Evolutionary conservation across 2,329 filamentous ascomycete genomes (phyloP), one percentile per base, ranked within the genome.

Genomic region (Thermoascus crustaceus): DNA sequence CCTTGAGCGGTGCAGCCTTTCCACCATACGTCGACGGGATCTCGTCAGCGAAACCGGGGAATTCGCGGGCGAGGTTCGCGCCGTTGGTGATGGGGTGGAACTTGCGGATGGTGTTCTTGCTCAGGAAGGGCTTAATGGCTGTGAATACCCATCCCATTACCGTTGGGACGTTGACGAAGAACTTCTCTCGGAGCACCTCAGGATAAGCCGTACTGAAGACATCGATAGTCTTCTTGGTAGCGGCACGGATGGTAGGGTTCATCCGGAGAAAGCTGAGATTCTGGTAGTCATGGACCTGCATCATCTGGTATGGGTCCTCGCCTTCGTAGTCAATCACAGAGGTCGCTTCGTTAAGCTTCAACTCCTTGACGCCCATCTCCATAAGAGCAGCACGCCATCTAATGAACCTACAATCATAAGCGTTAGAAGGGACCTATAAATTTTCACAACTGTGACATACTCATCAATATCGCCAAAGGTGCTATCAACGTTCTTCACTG

Each of bases 261-360:
- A 85, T 80, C 41, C 85, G 80, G 48, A 95, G 71, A 71, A 95
- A 94, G 53, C 80, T 85, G 56, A 94, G 80, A 43, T 78, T 80
- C 49, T 84, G 76, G 70, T 95, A 95, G 68, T 96, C 89, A 65
- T 96, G 89, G 18, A 95, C 79, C 63, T 95, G 88, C 51, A 85
- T 75, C 68, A 93, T 87, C 63, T 89, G 85, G 66, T 94, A 93
- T 1, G 83, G 85, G 54, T 95, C 89, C 7, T 71, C 64, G 10
- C 72, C 73, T 22, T 68, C 52, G 46, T 75, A 68, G 21, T 68
- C 67, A 43, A 78, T 80, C 38, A 85, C 80, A 2, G 82, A 78
- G 6, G 77, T 86, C 34, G 85, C 84, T 17, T 75, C 69, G 13
- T 72, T 57, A 43, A 95, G 72, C 44, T 78, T 71, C 36, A 95